Conservation (phyloP, 768 basidiomycete species). For the Lactarius akahatsu region DNA sequence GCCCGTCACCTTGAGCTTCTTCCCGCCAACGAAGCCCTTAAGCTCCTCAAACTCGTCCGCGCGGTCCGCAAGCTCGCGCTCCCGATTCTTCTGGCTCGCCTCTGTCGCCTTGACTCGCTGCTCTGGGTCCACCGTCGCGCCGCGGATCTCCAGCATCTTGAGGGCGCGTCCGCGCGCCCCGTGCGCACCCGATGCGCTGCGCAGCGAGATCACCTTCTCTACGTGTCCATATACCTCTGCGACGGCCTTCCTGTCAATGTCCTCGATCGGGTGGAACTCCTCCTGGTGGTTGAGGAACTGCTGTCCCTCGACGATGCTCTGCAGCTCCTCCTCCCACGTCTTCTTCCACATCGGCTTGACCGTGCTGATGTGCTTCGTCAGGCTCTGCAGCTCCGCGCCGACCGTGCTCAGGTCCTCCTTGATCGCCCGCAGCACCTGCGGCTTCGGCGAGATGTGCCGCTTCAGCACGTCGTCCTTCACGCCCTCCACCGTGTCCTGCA, state of each 20-base stretch:
- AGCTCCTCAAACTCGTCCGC: conserved; percentile 90
- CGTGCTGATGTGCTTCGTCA: conserved; percentile 82
- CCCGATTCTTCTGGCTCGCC: conserved; percentile 75
- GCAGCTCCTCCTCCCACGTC: conserved; percentile 96
- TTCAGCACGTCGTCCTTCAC: conserved; percentile 91
- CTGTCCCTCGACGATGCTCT: conserved; percentile 96
- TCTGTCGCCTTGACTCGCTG: conserved; percentile 90
- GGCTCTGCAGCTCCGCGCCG: conserved; percentile 65
- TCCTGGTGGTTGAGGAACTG: conserved; percentile 92
- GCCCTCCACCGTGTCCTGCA: conserved; percentile 86
- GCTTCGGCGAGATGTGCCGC: conserved; percentile 81
- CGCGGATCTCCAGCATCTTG: conserved; percentile 84
- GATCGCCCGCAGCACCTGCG: conserved; percentile 64
- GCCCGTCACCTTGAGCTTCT: conserved; percentile 93
- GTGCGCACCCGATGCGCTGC: conserved; percentile 46
- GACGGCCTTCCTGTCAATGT: conserved; percentile 88
- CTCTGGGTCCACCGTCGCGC: conserved; percentile 78
- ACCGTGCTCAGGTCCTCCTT: conserved; percentile 68
- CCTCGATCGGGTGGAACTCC: conserved; percentile 86
- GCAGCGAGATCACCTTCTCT: conserved; percentile 79
- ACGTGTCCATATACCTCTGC: conserved; percentile 86
- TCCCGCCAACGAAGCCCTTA: conserved; percentile 78
- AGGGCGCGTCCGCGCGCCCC: conserved; percentile 44
- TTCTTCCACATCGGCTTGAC: conserved; percentile 98
- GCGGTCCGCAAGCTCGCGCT: conserved; percentile 68